Conservation (phyloP, 179 eudicot species). For the Beta lomatogona region DNA sequence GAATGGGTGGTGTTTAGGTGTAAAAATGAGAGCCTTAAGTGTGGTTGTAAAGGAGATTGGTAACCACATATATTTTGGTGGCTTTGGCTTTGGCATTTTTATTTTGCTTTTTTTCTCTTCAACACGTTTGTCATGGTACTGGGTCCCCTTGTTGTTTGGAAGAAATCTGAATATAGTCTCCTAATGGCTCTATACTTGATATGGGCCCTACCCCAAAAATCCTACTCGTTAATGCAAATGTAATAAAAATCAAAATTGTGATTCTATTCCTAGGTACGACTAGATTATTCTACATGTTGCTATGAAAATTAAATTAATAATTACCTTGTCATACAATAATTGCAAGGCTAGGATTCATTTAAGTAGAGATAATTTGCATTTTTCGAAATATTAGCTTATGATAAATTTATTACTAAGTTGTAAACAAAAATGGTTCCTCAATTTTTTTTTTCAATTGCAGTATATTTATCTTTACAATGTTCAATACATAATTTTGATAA, state of each 20-base stretch:
- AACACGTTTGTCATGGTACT: conserved; percentile 10
- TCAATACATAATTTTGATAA: too few species aligned
- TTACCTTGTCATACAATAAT: too few species aligned
- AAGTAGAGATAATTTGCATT: too few species aligned
- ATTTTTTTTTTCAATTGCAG: too few species aligned
- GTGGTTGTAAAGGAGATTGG: conserved; percentile 17
- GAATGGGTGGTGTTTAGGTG: conserved; percentile 31
- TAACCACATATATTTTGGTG: conserved; percentile 40
- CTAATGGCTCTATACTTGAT: conserved; percentile 26
- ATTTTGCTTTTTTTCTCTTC: neutral
- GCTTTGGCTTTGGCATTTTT: conserved; percentile 28
- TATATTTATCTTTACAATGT: too few species aligned
- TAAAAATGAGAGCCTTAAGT: conserved; percentile 35
- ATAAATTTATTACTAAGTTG: too few species aligned
- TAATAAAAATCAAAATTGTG: neutral
- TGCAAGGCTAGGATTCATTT: too few species aligned
- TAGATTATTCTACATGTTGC: conserved; percentile 2
- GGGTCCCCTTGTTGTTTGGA: conserved; percentile 35
- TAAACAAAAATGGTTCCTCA: too few species aligned
- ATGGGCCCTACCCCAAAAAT: conserved; percentile 18
- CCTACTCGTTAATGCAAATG: neutral
- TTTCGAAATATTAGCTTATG: too few species aligned
- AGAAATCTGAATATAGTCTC: conserved; percentile 30
- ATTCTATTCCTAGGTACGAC: neutral
- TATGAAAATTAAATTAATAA: neutral